Conservation (phyloP, 1,139 yeast genomes). For the Casaregolazyma lundiana region DNA sequence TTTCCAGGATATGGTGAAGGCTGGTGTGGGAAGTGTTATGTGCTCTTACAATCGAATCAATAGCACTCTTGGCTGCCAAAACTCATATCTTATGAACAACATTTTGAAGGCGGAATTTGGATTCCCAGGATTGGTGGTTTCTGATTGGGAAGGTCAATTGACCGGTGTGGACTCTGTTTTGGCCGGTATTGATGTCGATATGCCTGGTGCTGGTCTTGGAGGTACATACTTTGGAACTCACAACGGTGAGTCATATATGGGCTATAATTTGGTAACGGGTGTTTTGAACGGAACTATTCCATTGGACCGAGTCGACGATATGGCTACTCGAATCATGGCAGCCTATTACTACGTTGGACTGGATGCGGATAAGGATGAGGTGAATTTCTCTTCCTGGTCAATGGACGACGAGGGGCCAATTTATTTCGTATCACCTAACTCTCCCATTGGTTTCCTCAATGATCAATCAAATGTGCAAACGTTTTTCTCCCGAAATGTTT, state of each 20-base stretch:
- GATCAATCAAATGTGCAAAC: conserved; percentile 53
- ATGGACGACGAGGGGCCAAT: conserved; percentile 50
- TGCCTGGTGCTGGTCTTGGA: conserved; percentile 59
- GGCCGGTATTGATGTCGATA: conserved; percentile 62
- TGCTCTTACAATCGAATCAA: conserved; percentile 59
- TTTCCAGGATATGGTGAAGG: conserved; percentile 56
- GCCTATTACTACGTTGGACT: conserved; percentile 43
- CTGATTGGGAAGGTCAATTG: conserved; percentile 61
- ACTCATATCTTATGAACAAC: conserved; percentile 51
- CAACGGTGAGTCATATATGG: conserved; percentile 8
- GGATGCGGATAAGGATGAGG: conserved; percentile 29
- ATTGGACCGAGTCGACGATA: conserved; percentile 53
- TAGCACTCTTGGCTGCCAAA: conserved; percentile 58
- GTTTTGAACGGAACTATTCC: conserved; percentile 55
- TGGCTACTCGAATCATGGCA: conserved; percentile 57
- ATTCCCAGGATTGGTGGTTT: conserved; percentile 61
- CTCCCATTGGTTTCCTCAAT: conserved; percentile 51
- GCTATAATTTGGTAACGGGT: conserved; percentile 45
- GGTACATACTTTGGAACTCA: conserved; percentile 55
- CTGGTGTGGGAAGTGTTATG: conserved; percentile 61
- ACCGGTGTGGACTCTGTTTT: conserved; percentile 53
- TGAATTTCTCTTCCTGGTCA: conserved; percentile 61
- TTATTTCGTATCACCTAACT: conserved; percentile 46
- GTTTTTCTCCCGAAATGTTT: conserved; percentile 46
- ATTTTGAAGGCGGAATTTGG: conserved; percentile 59